These are phyloP conservation scores for Pseudoneurospora amorphoporcata DNA, from an alignment of 495 filamentous ascomycete species.

Conservation along the genomic window DNA sequence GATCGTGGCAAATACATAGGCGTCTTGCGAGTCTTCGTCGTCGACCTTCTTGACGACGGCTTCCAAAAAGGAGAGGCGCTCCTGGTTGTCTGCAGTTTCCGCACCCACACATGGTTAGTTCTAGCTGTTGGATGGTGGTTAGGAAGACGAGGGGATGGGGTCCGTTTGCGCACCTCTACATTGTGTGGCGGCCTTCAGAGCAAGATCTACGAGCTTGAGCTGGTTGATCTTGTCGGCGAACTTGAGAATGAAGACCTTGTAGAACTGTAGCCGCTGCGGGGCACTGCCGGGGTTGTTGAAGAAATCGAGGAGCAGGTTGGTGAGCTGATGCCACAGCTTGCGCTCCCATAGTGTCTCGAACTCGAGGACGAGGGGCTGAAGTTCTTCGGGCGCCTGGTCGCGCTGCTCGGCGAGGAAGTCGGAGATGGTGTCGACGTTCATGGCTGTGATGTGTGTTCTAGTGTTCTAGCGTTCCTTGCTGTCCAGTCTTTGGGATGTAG, in stretches of 20 bases:
- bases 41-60: slow-evolving; percentile 80
- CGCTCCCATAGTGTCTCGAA: slow-evolving; percentile 98
- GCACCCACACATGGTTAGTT: not conserved
- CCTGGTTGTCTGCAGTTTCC: slow-evolving; percentile 57
- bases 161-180: slow-evolving; percentile 54
- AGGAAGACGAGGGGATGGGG: slow-evolving; percentile 2
- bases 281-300: slow-evolving; percentile 75
- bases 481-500: not conserved
- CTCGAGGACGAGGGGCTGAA: slow-evolving; percentile 77
- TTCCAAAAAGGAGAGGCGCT: slow-evolving; percentile 79
- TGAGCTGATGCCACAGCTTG: slow-evolving; percentile 98
- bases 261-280: slow-evolving; percentile 76
- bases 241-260: slow-evolving; percentile 87
- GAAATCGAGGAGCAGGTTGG: slow-evolving; percentile 76
- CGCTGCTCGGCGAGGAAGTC: slow-evolving; percentile 88
- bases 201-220: slow-evolving; percentile 86
- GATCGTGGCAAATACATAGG: slow-evolving; percentile 85
- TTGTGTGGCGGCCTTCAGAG: slow-evolving; percentile 74
- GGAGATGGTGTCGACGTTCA: slow-evolving; percentile 79
- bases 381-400: slow-evolving; percentile 71
- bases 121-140: not conserved
- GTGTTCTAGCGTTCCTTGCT: not conserved
- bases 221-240: slow-evolving; percentile 99
- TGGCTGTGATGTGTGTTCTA: slow-evolving; percentile 18
- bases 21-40: slow-evolving; percentile 87